Conservation (phyloP, 2,329 filamentous ascomycete species). For the Dendryphion nanum region DNA sequence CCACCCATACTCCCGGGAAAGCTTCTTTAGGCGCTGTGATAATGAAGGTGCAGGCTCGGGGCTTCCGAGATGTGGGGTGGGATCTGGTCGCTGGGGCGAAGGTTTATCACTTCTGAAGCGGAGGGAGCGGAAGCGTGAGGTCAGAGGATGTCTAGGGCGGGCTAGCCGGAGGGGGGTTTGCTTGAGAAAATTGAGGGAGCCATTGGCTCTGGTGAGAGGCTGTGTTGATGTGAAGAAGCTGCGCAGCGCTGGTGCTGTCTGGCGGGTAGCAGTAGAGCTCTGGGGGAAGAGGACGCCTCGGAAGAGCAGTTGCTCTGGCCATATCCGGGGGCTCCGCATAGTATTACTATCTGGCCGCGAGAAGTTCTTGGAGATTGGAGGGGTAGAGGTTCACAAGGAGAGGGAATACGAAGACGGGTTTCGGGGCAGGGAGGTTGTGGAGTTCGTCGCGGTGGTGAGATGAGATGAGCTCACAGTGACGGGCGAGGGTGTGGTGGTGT, state of each 20-base stretch:
- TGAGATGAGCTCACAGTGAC: too few relatives aligned
- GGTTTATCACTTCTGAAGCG: conserved; percentile 39
- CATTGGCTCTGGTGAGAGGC: conserved; percentile 7
- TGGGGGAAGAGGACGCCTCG: conserved; percentile 7
- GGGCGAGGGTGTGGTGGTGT: too few relatives aligned
- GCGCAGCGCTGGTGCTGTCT: conserved; percentile 16
- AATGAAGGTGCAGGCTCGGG: conserved; percentile 52
- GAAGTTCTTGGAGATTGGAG: too few relatives aligned
- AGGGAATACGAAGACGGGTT: too few relatives aligned
- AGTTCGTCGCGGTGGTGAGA: too few relatives aligned
- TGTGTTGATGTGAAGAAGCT: conserved; percentile 28
- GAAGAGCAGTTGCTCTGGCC: conserved; percentile 23
- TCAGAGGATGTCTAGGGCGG: conserved; percentile 17
- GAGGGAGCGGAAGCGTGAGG: conserved; percentile 28
- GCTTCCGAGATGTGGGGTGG: conserved; percentile 41
- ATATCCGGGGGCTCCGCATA: conserved; percentile 20
- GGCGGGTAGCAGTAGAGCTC: conserved; percentile 11
- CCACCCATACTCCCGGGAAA: conserved; percentile 94
- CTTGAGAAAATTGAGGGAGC: conserved; percentile 10
- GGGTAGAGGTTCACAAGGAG: too few relatives aligned
- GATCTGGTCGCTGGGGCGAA: conserved; percentile 30
- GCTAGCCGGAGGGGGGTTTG: conserved; percentile 16
- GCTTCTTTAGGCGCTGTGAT: conserved; percentile 72
- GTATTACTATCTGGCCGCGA: too few relatives aligned
- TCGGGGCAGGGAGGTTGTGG: too few relatives aligned